Percentiles rank a stretch among this genome's conserved stretches.
These are phyloP conservation scores for Phialemonium atrogriseum DNA, from an alignment of 2,329 filamentous ascomycete species.

Conservation along the genomic window DNA sequence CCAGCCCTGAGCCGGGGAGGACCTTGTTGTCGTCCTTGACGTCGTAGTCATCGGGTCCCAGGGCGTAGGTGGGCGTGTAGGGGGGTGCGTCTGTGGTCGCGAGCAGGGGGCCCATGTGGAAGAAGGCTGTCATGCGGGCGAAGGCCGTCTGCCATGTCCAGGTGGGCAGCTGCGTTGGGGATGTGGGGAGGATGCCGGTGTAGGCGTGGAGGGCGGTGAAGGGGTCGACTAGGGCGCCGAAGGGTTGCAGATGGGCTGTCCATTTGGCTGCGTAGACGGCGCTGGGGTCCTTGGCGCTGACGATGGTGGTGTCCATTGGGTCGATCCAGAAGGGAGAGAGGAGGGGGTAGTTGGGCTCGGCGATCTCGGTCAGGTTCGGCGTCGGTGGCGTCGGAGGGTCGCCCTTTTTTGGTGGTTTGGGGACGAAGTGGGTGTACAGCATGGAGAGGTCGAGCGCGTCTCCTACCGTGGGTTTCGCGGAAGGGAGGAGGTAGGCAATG, in stretches of 20 bases:
- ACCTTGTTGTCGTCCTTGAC: background rate
- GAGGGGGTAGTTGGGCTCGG: slow-evolving; percentile 7
- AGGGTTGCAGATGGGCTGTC: slow-evolving; percentile 7
- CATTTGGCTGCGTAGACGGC: background rate
- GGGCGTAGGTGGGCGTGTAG: too few species aligned
- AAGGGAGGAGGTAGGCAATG: slow-evolving; percentile 27
- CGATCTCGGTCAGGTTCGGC: slow-evolving; percentile 4
- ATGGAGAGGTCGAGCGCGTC: slow-evolving; percentile 14
- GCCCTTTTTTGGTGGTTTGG: slow-evolving; percentile 3
- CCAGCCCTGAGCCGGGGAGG: slow-evolving; percentile 5
- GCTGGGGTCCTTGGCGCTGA: background rate
- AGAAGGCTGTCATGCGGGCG: slow-evolving; percentile 30
- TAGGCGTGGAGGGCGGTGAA: slow-evolving; percentile 27
- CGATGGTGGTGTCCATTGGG: slow-evolving; percentile 3
- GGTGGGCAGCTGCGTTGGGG: slow-evolving; percentile 17
- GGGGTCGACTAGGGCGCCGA: slow-evolving; percentile 27
- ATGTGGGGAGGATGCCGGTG: slow-evolving; percentile 22
- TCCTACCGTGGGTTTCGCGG: background rate
- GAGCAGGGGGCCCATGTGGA: slow-evolving; percentile 26
- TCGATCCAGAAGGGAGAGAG: slow-evolving; percentile 15
- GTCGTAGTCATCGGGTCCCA: slow-evolving; percentile 2
- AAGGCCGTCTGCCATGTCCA: slow-evolving; percentile 30
- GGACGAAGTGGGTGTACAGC: slow-evolving; percentile 19
- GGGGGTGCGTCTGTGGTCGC: slow-evolving; percentile 15
- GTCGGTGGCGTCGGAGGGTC: background rate